Conservation (phyloP, 768 basidiomycete species). For the Calvatia gigantea region DNA sequence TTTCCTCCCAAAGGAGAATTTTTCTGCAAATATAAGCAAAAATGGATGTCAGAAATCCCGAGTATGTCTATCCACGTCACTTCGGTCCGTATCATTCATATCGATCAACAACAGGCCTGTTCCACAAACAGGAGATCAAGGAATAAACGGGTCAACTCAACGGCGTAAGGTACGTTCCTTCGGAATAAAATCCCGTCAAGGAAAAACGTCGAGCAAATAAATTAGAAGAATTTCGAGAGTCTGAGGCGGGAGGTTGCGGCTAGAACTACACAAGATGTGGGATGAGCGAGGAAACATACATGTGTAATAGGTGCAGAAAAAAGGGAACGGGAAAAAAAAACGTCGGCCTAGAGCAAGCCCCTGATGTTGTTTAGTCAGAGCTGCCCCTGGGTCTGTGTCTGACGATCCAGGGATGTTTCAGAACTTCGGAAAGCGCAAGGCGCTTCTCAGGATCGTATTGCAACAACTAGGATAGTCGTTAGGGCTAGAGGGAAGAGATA, state of each 20-base stretch:
- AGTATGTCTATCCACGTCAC: slow-evolving; percentile 7
- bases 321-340: not conserved
- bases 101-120: slow-evolving; percentile 7
- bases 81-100: not conserved
- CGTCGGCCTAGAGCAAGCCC: no score
- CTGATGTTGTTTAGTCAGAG: slow-evolving; percentile 9
- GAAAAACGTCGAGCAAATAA: not conserved
- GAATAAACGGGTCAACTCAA: not conserved
- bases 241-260: not conserved
- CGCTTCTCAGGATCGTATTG: slow-evolving; percentile 78
- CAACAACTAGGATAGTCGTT: slow-evolving; percentile 58
- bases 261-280: not conserved
- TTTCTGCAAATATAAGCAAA: slow-evolving; percentile 16
- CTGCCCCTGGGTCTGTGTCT: slow-evolving; percentile 52
- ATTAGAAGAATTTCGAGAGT: not conserved
- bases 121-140: slow-evolving; percentile 18
- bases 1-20: slow-evolving; percentile 17
- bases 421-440: slow-evolving; percentile 69
- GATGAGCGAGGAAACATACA: not conserved
- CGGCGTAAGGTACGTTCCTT: not conserved
- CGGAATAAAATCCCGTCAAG: not conserved
- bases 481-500: slow-evolving; percentile 9
- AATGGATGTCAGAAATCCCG: slow-evolving; percentile 18
- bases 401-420: slow-evolving; percentile 84
- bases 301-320: not conserved